These are phyloP conservation scores for Talaromyces proteolyticus DNA, from an alignment of 495 filamentous ascomycete species.

Conservation along the genomic window DNA sequence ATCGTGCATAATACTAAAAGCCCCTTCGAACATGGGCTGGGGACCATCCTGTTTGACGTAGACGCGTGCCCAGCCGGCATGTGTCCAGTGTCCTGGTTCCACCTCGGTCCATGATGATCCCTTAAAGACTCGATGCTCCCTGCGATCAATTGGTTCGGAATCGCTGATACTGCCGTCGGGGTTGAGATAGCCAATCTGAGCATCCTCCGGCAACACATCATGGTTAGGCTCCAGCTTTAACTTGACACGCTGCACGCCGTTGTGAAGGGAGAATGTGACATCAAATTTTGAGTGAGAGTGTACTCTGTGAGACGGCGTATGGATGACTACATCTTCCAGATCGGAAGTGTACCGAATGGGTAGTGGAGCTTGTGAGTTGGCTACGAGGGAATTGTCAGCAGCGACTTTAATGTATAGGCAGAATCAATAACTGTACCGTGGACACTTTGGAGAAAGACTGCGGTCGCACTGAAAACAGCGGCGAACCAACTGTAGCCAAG, in stretches of 20 bases:
- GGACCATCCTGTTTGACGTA: constrained; percentile 69
- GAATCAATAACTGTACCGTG: too few species aligned
- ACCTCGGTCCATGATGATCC: constrained; percentile 69
- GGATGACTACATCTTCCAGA: constrained; percentile 69
- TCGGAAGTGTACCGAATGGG: constrained; percentile 69
- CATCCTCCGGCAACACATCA: constrained; percentile 76
- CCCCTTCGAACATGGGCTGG: constrained; percentile 82
- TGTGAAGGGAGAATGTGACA: constrained; percentile 69
- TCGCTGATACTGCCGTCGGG: constrained; percentile 57
- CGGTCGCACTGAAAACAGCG: constrained; percentile 1
- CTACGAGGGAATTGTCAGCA: too few species aligned
- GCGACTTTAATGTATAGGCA: too few species aligned
- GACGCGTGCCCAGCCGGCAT: constrained; percentile 82
- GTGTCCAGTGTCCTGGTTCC: constrained; percentile 61
- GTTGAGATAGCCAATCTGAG: constrained; percentile 64
- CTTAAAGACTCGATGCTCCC: constrained; percentile 76
- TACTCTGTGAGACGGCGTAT: constrained; percentile 72
- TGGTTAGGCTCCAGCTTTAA: constrained; percentile 86
- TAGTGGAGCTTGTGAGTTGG: constrained; percentile 68
- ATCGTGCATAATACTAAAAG: constrained; percentile 73
- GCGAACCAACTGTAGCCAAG: constrained; percentile 1
- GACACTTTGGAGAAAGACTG: constrained; percentile 1
- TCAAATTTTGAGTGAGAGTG: constrained; percentile 78
- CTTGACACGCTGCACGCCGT: constrained; percentile 62
- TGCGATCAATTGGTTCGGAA: constrained; percentile 60